Conservation (phyloP, 768 basidiomycete genomes). For the Amanita exitialis region DNA sequence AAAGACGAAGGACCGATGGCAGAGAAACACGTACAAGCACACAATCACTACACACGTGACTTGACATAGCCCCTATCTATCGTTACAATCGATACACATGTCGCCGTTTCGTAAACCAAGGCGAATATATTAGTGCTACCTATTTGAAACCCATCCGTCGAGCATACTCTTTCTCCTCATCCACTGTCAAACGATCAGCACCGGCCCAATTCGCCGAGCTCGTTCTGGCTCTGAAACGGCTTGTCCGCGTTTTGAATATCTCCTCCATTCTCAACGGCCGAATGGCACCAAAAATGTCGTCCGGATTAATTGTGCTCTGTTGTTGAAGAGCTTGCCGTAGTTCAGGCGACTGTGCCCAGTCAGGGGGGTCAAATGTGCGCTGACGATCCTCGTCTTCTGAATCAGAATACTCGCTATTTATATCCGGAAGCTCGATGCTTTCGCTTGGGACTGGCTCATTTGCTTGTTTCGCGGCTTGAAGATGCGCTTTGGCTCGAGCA, state of each 20-base stretch:
- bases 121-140: background rate
- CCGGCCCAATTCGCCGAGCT: constrained; percentile 96
- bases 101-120: background rate
- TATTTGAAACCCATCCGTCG: constrained; percentile 79
- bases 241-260: constrained; percentile 71
- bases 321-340: constrained; percentile 67
- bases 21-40: constrained; percentile 13
- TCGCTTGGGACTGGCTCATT: constrained; percentile 50
- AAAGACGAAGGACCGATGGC: constrained; percentile 12
- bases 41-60: constrained; percentile 3
- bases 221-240: constrained; percentile 79
- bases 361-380: constrained; percentile 63
- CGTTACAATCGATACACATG: background rate
- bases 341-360: constrained; percentile 90
- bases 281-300: constrained; percentile 88
- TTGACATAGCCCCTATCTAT: background rate
- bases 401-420: constrained; percentile 94
- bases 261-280: constrained; percentile 87
- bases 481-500: constrained; percentile 58
- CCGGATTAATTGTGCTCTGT: constrained; percentile 84
- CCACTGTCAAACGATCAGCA: constrained; percentile 74
- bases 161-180: constrained; percentile 84
- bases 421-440: constrained; percentile 87
- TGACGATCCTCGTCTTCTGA: constrained; percentile 84
- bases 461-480: constrained; percentile 45